Evolutionary conservation across 768 basidiomycete genomes (phyloP).

Genomic region (Wakefieldia striispora): DNA sequence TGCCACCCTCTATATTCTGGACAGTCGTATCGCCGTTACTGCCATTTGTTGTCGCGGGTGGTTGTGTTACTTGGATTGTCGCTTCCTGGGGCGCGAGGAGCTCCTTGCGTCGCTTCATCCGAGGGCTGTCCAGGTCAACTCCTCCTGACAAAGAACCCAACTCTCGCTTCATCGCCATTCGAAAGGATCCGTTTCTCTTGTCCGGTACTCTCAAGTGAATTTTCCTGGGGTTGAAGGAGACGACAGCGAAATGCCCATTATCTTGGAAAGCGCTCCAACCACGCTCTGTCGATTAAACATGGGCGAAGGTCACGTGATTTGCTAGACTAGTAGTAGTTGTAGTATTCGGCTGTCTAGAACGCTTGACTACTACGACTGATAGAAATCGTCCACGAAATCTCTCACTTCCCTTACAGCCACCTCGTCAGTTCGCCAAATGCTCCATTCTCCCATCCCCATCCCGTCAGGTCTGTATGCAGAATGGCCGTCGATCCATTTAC

Average conservation of each 20-base stretch:
- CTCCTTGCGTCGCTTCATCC: conserved; percentile 51
- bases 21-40: conserved; percentile 21
- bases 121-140: conserved; percentile 44
- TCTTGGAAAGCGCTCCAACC: conserved; percentile 28
- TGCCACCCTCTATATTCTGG: conserved; percentile 21
- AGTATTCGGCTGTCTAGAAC: too few species aligned
- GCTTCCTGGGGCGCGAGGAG: conserved; percentile 39
- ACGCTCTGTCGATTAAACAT: conserved; percentile 18
- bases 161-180: conserved; percentile 52
- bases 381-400: conserved; percentile 38
- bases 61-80: conserved; percentile 33
- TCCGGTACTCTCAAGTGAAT: conserved; percentile 25
- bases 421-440: conserved; percentile 62
- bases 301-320: conserved; percentile 29
- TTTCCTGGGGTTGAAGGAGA: conserved; percentile 25
- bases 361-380: too few species aligned
- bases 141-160: conserved; percentile 38
- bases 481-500: conserved; percentile 53
- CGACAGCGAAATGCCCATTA: conserved; percentile 34
- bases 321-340: not conserved
- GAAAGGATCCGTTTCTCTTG: conserved; percentile 13
- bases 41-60: conserved; percentile 32
- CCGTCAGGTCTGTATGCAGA: conserved; percentile 52
- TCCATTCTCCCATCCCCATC: conserved; percentile 80
- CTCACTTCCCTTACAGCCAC: conserved; percentile 52